These are phyloP conservation scores for Backusella luteola DNA, from an alignment of 192 early-diverging fungal species.

Conservation along the genomic window DNA sequence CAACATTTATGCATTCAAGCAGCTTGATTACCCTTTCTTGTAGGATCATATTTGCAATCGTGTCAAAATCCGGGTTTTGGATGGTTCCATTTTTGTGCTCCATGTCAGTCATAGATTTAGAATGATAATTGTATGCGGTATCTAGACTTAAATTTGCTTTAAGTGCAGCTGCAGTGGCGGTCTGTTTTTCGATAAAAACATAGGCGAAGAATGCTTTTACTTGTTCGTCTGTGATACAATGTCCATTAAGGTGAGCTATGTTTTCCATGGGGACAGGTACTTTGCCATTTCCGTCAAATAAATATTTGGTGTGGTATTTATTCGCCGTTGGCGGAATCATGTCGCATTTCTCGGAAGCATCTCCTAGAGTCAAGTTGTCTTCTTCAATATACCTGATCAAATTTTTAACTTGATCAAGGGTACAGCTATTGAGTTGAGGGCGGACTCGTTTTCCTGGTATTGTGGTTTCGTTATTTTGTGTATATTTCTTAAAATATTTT, in stretches of 20 bases:
- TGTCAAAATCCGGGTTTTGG: no score
- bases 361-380: no score
- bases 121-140: neutral
- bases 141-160: neutral
- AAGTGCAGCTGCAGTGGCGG: neutral
- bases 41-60: neutral
- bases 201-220: neutral
- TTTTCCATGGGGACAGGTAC: no score
- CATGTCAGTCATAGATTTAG: neutral
- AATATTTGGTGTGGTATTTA: no score
- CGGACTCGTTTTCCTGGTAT: neutral
- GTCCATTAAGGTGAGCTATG: neutral
- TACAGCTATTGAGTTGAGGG: no score
- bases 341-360: no score
- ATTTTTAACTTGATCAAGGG: no score
- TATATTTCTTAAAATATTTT: neutral
- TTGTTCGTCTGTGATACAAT: neutral
- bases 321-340: no score
- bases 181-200: neutral
- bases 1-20: neutral
- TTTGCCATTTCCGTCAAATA: no score
- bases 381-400: no score
- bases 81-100: no score
- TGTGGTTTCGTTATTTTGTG: neutral
- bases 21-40: neutral